Conservation (phyloP, 192 early-diverging fungal species). For the Dissophora globulifera region DNA sequence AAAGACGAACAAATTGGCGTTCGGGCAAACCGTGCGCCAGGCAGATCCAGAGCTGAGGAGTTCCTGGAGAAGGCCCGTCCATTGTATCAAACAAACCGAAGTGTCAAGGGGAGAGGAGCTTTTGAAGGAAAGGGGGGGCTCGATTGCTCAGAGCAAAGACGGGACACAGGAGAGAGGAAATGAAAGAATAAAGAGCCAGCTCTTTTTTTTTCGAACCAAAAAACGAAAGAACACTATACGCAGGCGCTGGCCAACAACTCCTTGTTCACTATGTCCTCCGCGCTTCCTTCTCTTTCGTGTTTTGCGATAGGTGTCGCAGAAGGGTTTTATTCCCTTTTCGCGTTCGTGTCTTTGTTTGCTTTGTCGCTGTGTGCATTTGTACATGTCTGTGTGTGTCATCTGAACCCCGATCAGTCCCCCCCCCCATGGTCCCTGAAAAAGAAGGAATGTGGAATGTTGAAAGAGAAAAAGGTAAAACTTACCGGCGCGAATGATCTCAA, state of each 20-base stretch:
- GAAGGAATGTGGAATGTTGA: no score
- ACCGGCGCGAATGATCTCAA: conserved; percentile 98
- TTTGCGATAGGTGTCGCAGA: no score
- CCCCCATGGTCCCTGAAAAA: no score
- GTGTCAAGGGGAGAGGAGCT: conserved; percentile 1
- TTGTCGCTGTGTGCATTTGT: not conserved
- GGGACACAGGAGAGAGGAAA: conserved; percentile 24
- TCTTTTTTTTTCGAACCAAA: conserved; percentile 14
- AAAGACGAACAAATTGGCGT: no score
- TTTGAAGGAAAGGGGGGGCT: conserved; percentile 19
- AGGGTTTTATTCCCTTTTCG: no score
- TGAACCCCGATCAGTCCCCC: no score
- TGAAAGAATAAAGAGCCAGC: no score
- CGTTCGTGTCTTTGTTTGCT: no score
- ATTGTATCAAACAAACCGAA: not conserved
- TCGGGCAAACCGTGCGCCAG: not conserved
- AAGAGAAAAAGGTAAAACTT: no score
- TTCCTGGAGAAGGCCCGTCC: not conserved
- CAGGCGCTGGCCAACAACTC: not conserved
- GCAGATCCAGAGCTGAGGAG: not conserved
- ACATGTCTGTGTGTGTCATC: not conserved
- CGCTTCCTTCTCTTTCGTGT: no score
- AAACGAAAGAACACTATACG: conserved; percentile 1
- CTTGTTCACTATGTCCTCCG: not conserved
- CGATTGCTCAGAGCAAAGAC: conserved; percentile 26